phyloP scores from a whole-genome alignment of 2,329 filamentous ascomycete species.

The Fusarium cicatricum region DNA sequence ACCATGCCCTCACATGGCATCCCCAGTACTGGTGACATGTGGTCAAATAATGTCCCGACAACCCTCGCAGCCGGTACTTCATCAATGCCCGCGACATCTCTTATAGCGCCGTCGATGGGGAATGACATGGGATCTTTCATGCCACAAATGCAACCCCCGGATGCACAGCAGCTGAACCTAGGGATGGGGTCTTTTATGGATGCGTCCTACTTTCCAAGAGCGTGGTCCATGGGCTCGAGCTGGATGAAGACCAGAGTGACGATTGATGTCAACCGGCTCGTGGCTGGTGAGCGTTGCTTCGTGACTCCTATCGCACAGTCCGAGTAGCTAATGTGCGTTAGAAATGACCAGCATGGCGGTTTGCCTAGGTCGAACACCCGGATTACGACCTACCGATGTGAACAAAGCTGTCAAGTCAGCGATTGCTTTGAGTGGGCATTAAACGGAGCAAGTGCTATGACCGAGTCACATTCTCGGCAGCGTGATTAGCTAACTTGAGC shows the following conservation, averaged over 20 bases:
- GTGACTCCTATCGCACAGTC: no score
- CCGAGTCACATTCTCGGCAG: background rate
- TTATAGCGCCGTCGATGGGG: conserved; percentile 10
- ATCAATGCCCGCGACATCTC: conserved; percentile 8
- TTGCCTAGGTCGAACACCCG: conserved; percentile 52
- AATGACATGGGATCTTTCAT: conserved; percentile 16
- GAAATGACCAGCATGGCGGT: conserved; percentile 49
- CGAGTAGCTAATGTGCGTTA: conserved; percentile 28
- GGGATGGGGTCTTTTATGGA: conserved; percentile 19
- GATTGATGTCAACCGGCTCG: conserved; percentile 46
- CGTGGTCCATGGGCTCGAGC: conserved; percentile 25
- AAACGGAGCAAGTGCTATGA: background rate
- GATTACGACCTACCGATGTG: conserved; percentile 50
- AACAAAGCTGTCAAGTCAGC: conserved; percentile 41
- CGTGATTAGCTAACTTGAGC: background rate
- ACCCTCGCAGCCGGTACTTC: conserved; percentile 16
- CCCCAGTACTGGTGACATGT: conserved; percentile 9
- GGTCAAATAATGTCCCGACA: conserved; percentile 23
- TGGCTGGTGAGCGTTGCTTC: conserved; percentile 44
- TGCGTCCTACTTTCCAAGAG: conserved; percentile 18
- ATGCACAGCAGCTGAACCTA: conserved; percentile 14
- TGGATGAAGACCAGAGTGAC: conserved; percentile 47
- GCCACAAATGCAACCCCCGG: conserved; percentile 2
- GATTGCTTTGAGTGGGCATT: conserved; percentile 23
- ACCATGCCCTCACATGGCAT: conserved; percentile 11